These are phyloP conservation scores for Amanita fuliginea DNA, from an alignment of 768 basidiomycete species.

Conservation along the genomic window DNA sequence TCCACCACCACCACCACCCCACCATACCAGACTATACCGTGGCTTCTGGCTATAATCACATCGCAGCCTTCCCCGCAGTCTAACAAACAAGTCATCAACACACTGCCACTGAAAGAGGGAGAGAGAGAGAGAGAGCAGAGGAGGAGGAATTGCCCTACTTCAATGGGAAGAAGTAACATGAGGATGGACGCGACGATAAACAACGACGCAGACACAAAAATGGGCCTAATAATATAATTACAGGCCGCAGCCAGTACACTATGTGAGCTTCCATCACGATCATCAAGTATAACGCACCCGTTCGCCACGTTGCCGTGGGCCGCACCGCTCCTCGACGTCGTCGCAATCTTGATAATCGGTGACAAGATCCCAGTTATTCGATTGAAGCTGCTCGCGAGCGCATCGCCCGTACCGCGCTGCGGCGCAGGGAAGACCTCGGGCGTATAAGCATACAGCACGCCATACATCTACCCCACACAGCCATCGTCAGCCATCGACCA, in stretches of 20 bases:
- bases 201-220: slow-evolving; percentile 35
- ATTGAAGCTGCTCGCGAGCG: slow-evolving; percentile 37
- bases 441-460: slow-evolving; percentile 45
- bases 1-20: neutral
- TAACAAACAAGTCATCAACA: neutral
- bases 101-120: no score
- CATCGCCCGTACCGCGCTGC: slow-evolving; percentile 45
- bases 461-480: slow-evolving; percentile 27
- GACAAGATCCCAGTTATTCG: slow-evolving; percentile 35
- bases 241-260: neutral
- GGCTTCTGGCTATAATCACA: neutral
- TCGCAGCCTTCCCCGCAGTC: slow-evolving; percentile 2
- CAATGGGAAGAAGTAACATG: slow-evolving; percentile 34
- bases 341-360: slow-evolving; percentile 38
- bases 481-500: neutral
- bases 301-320: slow-evolving; percentile 19
- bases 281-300: slow-evolving; percentile 15
- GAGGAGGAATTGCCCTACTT: slow-evolving; percentile 16
- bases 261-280: neutral
- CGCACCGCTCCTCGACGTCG: slow-evolving; percentile 20
- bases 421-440: slow-evolving; percentile 49
- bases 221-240: slow-evolving; percentile 18
- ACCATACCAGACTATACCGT: neutral
- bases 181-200: slow-evolving; percentile 30
- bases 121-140: no score